These are phyloP conservation scores for Phialophora chinensis DNA, from an alignment of 2,329 filamentous ascomycete genomes.

Conservation along the genomic window DNA sequence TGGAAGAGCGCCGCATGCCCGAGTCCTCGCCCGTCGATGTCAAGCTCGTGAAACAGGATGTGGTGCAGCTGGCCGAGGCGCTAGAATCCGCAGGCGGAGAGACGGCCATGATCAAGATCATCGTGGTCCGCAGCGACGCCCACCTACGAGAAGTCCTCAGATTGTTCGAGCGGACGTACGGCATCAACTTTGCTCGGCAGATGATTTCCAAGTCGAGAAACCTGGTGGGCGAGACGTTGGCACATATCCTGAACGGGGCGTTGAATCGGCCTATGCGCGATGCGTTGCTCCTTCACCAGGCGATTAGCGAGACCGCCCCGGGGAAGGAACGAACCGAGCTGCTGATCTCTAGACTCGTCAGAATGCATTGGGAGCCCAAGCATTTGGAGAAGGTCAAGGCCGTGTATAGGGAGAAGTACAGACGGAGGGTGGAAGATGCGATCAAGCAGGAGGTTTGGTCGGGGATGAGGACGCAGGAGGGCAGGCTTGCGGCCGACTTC, in stretches of 20 bases:
- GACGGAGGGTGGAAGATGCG: constrained; percentile 73
- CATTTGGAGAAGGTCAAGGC: constrained; percentile 81
- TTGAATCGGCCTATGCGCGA: constrained; percentile 96
- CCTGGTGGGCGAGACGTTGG: constrained; percentile 89
- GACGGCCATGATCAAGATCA: constrained; percentile 82
- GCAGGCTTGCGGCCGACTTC: constrained; percentile 37
- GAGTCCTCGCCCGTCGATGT: constrained; percentile 72
- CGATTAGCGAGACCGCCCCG: constrained; percentile 74
- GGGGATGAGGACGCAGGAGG: constrained; percentile 42
- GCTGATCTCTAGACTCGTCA: constrained; percentile 83
- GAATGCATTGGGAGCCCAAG: constrained; percentile 87
- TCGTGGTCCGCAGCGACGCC: constrained; percentile 77
- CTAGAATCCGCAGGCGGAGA: constrained; percentile 81
- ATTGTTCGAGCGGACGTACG: constrained; percentile 74
- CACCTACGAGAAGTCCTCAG: constrained; percentile 82
- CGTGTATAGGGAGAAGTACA: constrained; percentile 80
- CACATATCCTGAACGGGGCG: constrained; percentile 93
- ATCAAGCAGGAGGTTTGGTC: constrained; percentile 77
- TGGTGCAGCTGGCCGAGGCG: constrained; percentile 72
- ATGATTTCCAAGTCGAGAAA: constrained; percentile 89
- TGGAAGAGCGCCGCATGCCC: constrained; percentile 84
- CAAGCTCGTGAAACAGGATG: constrained; percentile 71
- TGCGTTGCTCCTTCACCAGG: constrained; percentile 87
- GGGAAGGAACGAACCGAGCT: constrained; percentile 80
- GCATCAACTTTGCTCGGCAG: constrained; percentile 83